phyloP scores from a whole-genome alignment of 352 stramenopile species.

The Albugo candida region DNA sequence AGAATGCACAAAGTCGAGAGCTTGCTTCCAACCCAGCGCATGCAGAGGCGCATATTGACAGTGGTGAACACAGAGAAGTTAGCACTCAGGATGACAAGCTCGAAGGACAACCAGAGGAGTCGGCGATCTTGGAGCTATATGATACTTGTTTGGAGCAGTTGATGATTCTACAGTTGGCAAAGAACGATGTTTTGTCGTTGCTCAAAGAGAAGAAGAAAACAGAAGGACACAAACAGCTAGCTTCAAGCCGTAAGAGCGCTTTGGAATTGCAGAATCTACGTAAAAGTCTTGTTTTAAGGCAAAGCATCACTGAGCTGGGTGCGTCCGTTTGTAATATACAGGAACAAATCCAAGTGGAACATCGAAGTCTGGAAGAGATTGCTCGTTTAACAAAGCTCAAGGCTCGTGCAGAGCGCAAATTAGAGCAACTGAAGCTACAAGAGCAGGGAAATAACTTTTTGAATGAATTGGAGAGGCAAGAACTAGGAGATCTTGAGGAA shows the following conservation, averaged over 20 bases:
- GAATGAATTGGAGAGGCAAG: slow-evolving; percentile 38
- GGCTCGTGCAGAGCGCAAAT: slow-evolving; percentile 42
- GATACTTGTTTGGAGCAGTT: slow-evolving; percentile 31
- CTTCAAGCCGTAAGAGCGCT: slow-evolving; percentile 26
- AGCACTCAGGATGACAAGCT: too few relatives aligned
- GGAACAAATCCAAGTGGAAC: slow-evolving; percentile 38
- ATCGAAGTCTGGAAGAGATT: slow-evolving; percentile 36
- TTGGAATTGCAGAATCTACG: slow-evolving; percentile 74
- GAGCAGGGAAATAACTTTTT: slow-evolving; percentile 34
- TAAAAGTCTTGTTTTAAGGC: slow-evolving; percentile 40
- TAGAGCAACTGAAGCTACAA: slow-evolving; percentile 19
- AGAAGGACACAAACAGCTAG: slow-evolving; percentile 33
- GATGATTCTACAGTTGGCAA: not conserved
- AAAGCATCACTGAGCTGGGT: slow-evolving; percentile 57
- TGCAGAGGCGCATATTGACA: too few relatives aligned
- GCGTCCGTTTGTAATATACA: slow-evolving; percentile 34
- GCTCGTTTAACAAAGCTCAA: slow-evolving; percentile 48
- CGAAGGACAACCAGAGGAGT: not conserved
- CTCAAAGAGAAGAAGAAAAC: slow-evolving; percentile 46
- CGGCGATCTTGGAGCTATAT: slow-evolving; percentile 14
- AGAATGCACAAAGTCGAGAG: not conserved
- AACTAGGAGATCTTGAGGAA: slow-evolving; percentile 47
- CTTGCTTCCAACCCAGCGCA: not conserved
- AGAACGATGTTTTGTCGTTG: slow-evolving; percentile 6
- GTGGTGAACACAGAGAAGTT: too few relatives aligned